Conservation (phyloP, 345 rosid genomes). For the Corymbia maculata region DNA sequence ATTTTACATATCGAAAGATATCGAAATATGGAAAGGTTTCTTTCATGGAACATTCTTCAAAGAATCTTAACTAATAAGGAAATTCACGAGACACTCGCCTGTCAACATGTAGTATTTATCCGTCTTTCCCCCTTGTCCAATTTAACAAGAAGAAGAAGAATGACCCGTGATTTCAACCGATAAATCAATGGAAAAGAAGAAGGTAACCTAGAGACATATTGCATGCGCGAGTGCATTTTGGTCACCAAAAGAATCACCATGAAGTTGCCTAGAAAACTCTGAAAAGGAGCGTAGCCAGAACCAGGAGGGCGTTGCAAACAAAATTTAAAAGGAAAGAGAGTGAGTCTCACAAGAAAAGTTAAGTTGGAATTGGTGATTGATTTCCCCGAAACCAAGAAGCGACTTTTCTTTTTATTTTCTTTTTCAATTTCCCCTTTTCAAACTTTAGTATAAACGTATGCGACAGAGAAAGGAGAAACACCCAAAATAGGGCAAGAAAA, state of each 20-base stretch:
- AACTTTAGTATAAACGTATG: neutral
- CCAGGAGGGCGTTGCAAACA: neutral
- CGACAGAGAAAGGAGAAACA: neutral
- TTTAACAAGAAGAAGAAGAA: neutral
- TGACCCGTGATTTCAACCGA: neutral
- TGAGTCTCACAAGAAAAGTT: neutral
- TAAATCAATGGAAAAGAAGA: neutral
- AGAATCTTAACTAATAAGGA: neutral
- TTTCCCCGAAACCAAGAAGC: neutral
- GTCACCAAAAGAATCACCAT: neutral
- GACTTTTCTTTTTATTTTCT: neutral
- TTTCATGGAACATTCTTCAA: neutral
- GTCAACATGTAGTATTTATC: neutral
- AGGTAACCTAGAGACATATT: neutral
- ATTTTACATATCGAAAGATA: neutral
- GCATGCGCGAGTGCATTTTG: neutral
- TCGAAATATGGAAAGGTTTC: neutral
- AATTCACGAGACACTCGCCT: rapidly evolving
- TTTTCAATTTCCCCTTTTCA: neutral
- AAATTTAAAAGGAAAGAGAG: neutral
- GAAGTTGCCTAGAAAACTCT: neutral
- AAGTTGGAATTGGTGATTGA: neutral
- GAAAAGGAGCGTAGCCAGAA: neutral
- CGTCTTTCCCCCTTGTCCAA: neutral
- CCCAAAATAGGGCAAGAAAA: neutral